Evolutionary conservation across 441 rosid genomes (phyloP).

Genomic region (Hura crepitans): DNA sequence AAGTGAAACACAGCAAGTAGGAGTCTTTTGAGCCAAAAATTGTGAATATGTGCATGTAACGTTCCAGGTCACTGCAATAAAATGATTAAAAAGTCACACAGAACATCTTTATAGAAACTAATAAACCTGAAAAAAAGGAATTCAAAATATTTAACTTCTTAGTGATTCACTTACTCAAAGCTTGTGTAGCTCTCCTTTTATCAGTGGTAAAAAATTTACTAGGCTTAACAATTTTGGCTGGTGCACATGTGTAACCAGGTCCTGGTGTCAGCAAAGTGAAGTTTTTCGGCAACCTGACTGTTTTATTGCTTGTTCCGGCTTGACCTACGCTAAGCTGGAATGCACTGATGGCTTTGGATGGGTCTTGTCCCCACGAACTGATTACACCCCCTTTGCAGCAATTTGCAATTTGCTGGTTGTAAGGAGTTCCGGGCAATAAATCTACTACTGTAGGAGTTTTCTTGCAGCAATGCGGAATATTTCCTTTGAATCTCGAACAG

Average conservation of each 20-base stretch:
- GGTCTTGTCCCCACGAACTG: constrained; percentile 70
- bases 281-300: constrained; percentile 62
- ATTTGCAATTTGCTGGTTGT: constrained; percentile 58
- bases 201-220: constrained; percentile 47
- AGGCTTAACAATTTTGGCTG: constrained; percentile 47
- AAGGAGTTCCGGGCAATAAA: constrained; percentile 75
- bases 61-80: constrained; percentile 77
- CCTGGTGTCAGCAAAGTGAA: constrained; percentile 68
- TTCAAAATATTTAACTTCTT: constrained; percentile 5
- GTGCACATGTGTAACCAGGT: constrained; percentile 79
- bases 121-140: too few relatives aligned
- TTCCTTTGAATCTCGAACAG: constrained; percentile 76
- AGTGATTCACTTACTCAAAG: constrained; percentile 53
- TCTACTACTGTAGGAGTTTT: constrained; percentile 63
- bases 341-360: constrained; percentile 51
- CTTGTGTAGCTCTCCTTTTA: constrained; percentile 69
- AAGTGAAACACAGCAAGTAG: constrained; percentile 79
- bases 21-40: constrained; percentile 61
- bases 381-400: constrained; percentile 86
- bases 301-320: constrained; percentile 68
- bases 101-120: neutral
- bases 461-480: constrained; percentile 77
- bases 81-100: neutral
- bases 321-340: constrained; percentile 71
- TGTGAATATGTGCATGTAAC: constrained; percentile 82